A percentile compares a stretch with the other conserved stretches of the same genome.
These are phyloP conservation scores for Penicillium daleae DNA, from an alignment of 495 filamentous ascomycete genomes.

Conservation along the genomic window DNA sequence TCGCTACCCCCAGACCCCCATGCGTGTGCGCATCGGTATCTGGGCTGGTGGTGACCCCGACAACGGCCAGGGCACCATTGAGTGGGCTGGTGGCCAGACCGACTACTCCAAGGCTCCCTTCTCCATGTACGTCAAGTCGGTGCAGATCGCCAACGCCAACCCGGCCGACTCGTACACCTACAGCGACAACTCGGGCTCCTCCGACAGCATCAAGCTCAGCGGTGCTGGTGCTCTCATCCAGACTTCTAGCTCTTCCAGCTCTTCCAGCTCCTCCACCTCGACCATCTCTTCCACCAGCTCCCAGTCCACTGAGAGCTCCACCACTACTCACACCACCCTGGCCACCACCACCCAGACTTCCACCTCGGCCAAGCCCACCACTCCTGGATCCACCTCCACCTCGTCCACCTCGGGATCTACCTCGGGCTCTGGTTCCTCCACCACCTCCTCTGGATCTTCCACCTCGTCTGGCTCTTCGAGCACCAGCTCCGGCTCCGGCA, in stretches of 20 bases:
- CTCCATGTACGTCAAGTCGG: conserved; percentile 74
- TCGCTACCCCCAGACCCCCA: conserved; percentile 90
- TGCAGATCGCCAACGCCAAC: conserved; percentile 41
- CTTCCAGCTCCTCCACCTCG: conserved; percentile 15
- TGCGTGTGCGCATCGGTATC: conserved; percentile 81
- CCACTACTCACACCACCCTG: conserved; percentile 19
- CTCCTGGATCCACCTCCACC: conserved; percentile 21
- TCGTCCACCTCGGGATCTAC: conserved; percentile 25
- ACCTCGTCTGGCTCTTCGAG: conserved; percentile 22
- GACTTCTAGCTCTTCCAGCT: conserved; percentile 15
- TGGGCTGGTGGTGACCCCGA: conserved; percentile 84
- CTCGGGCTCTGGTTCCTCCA: conserved; percentile 5
- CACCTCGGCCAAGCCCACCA: conserved; percentile 10
- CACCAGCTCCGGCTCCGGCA: conserved; percentile 27
- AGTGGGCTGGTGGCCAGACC: conserved; percentile 82
- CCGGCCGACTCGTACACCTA: conserved; percentile 65
- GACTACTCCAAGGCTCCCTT: conserved; percentile 76
- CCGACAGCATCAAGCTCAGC: conserved; percentile 70
- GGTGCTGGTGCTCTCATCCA: conserved; percentile 21
- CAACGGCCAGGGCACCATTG: conserved; percentile 62
- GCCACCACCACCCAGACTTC: conserved; percentile 15
- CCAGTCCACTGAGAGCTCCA: conserved; percentile 19
- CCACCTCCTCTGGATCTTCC: conserved; percentile 21
- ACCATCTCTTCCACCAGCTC: conserved; percentile 24
- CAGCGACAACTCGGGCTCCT: conserved; percentile 65